A percentile compares a stretch with the other conserved stretches of the same genome.
These are phyloP conservation scores for Nosema bombycis DNA, from an alignment of 371 early-diverging fungal genomes.

Conservation along the genomic window DNA sequence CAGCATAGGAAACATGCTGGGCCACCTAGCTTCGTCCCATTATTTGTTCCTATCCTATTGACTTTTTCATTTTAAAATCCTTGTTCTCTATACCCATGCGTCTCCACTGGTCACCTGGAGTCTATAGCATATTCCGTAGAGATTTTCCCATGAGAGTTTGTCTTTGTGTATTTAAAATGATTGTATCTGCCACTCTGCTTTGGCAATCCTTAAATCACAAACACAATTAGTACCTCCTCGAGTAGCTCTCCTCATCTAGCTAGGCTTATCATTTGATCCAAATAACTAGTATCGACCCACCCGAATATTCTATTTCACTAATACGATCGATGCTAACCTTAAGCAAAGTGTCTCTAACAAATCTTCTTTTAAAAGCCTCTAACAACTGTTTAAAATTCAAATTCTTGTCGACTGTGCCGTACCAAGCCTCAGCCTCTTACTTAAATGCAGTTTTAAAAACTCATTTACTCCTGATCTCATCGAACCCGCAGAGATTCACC, in stretches of 20 bases:
- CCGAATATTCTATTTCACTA: not conserved
- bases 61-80: too few relatives aligned
- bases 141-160: too few relatives aligned
- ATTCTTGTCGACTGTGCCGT: not conserved
- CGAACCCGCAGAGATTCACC: not conserved
- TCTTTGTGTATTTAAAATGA: too few relatives aligned
- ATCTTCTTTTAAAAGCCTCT: constrained; percentile 1
- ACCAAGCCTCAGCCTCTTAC: not conserved
- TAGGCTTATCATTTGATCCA: not conserved
- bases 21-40: too few relatives aligned
- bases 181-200: not conserved
- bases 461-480: not conserved
- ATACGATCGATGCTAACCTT: not conserved
- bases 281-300: not conserved
- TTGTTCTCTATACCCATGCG: too few relatives aligned
- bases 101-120: too few relatives aligned
- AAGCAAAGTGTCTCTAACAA: not conserved
- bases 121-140: too few relatives aligned
- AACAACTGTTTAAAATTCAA: not conserved
- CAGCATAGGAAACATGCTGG: too few relatives aligned
- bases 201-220: not conserved
- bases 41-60: too few relatives aligned
- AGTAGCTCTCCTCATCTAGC: not conserved
- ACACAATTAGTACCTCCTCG: not conserved
- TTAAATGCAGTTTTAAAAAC: not conserved